phyloP scores from a whole-genome alignment of 2,329 filamentous ascomycete genomes.

The Alternaria sp. region DNA sequence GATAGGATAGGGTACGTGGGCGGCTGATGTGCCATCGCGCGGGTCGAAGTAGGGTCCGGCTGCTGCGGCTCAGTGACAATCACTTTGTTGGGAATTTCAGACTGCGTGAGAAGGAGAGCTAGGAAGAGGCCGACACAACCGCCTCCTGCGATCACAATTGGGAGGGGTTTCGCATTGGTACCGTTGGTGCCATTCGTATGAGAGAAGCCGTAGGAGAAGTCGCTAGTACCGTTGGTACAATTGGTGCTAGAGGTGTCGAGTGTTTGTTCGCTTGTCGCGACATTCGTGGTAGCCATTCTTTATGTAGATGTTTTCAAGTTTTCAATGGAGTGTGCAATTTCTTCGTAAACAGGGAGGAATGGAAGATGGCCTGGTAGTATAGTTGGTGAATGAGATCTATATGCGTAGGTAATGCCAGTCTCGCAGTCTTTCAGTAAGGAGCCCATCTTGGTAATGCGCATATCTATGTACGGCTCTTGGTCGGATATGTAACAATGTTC shows the following conservation, averaged over 20 bases:
- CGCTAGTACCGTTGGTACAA: background rate
- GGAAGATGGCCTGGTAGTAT: background rate
- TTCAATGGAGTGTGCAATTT: background rate
- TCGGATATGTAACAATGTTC: background rate
- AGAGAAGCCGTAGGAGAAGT: constrained; percentile 3
- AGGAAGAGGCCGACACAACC: constrained; percentile 55
- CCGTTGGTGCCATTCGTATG: constrained; percentile 3
- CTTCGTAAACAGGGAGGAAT: background rate
- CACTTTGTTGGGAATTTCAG: constrained; percentile 45
- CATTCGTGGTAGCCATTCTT: constrained; percentile 12
- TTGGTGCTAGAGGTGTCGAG: background rate
- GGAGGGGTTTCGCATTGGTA: constrained; percentile 15
- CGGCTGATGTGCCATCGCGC: constrained; percentile 56
- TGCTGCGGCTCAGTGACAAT: constrained; percentile 44
- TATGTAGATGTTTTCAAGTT: background rate
- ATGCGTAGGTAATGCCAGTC: background rate
- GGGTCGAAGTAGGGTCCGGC: constrained; percentile 45
- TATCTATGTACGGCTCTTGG: background rate
- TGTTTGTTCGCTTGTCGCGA: background rate
- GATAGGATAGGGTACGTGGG: constrained; percentile 53
- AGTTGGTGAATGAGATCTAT: background rate
- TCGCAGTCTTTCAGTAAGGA: background rate
- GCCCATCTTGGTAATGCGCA: background rate
- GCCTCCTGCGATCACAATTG: constrained; percentile 53
- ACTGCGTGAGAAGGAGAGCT: constrained; percentile 51